Evolutionary conservation across 2,329 filamentous ascomycete genomes (phyloP).

Genomic region (Xylariaceae sp.): DNA sequence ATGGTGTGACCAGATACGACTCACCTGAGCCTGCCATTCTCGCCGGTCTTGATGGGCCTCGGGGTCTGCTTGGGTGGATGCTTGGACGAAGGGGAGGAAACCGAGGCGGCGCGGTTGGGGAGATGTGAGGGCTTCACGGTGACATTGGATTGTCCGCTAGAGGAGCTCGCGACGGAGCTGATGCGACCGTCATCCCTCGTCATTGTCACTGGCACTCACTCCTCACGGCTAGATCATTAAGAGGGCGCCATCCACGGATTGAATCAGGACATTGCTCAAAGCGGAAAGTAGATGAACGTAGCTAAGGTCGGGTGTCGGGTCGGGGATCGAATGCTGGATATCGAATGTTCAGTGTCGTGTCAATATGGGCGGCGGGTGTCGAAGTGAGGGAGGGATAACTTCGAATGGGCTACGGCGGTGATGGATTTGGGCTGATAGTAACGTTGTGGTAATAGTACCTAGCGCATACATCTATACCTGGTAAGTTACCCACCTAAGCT

Average conservation of each 20-base stretch:
- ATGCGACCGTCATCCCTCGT: constrained; percentile 65
- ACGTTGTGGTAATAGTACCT: too few relatives aligned
- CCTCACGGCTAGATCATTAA: constrained; percentile 21
- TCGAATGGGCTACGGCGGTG: too few relatives aligned
- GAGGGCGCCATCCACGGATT: constrained; percentile 24
- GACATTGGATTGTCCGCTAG: constrained; percentile 62
- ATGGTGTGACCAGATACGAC: constrained; percentile 16
- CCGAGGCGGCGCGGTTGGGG: constrained; percentile 28
- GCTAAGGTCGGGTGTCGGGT: background rate
- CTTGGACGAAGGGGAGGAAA: constrained; percentile 24
- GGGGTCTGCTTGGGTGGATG: constrained; percentile 29
- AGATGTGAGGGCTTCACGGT: constrained; percentile 51
- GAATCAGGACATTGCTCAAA: constrained; percentile 15
- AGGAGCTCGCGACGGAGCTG: constrained; percentile 62
- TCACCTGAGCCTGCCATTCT: constrained; percentile 44
- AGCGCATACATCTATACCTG: too few relatives aligned
- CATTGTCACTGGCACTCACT: constrained; percentile 46
- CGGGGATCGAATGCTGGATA: too few relatives aligned
- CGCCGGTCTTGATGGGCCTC: constrained; percentile 53
- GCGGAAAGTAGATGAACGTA: background rate
- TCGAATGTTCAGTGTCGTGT: too few relatives aligned
- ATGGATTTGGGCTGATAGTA: too few relatives aligned
- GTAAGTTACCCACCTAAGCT: too few relatives aligned
- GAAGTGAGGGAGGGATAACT: too few relatives aligned
- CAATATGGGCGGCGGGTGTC: too few relatives aligned